Evolutionary conservation across 2,329 filamentous ascomycete species (phyloP), one percentile per base, ranked within the genome.

Genomic region (Domatiomyces globalis): DNA sequence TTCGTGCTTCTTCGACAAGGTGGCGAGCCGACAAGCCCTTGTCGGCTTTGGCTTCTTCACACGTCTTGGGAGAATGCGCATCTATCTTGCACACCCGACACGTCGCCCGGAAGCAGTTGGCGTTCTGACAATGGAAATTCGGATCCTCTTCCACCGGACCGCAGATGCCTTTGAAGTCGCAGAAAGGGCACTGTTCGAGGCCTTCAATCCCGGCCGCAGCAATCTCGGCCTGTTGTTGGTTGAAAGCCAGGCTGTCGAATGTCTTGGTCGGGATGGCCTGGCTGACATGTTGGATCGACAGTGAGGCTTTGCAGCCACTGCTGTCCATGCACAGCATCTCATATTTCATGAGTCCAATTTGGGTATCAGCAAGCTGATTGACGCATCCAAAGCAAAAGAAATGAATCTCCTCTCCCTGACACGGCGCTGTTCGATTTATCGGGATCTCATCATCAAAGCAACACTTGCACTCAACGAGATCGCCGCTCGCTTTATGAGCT

Each of bases 1-100:
- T 87, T 84, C 89, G 90, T 18, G 86, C 87, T 64, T 94, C 87
- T 65, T 94, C 87, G 27, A 94, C 78, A 2, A 72, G 66, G 56
- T 83, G 84, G 15, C 84, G 78, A 17, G 77, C 72, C 3, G 75
- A 74, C 6, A 81, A 63, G 1, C 80, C 79, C 42, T 73, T 74
- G 1, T 86, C 80, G 18, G 66, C 71, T 43, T 75, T 75, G 39
- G 73, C 75, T 62, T 92, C 83, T 33, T 80, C 75, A 59, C 87
- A 94, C 0, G 75, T 81, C 55, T 78, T 73, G 0, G 87, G 86
- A 9, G 87, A 73, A 61, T 94, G 87, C 0, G 82, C 82, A 46
- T 79, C 74, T 48, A 73, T 68, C 29, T 77, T 75, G 66, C 87
- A 94, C 1, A 83, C 71, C 4, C 84, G 78, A 61, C 83, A 87